Conservation (phyloP, 257 asterid species). For the Solanum pinnatisectum region DNA sequence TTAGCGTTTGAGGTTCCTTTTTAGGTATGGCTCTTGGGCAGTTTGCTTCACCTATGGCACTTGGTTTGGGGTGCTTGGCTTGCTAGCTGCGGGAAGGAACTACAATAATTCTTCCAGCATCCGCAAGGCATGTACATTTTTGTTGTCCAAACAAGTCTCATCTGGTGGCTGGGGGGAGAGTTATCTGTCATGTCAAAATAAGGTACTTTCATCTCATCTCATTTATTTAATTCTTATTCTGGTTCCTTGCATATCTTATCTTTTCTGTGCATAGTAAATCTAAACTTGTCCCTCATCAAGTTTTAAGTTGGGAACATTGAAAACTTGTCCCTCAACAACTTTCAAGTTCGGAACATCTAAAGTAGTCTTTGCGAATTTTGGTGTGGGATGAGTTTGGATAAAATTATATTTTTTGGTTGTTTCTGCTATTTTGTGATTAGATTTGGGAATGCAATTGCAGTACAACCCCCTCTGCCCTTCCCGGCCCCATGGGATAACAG, state of each 20-base stretch:
- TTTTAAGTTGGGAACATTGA: background rate
- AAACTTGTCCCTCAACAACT: background rate
- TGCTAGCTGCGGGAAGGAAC: conserved; percentile 75
- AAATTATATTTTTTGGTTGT: background rate
- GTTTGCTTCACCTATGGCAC: conserved; percentile 90
- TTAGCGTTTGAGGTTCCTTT: background rate
- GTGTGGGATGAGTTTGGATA: background rate
- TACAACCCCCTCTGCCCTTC: background rate
- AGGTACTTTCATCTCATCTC: conserved; percentile 33
- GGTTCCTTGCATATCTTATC: background rate
- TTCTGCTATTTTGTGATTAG: background rate
- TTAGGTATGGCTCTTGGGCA: conserved; percentile 98
- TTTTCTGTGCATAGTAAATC: background rate
- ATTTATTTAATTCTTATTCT: background rate
- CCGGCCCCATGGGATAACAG: background rate
- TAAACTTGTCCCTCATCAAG: background rate
- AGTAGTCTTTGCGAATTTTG: background rate
- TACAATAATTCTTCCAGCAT: conserved; percentile 47
- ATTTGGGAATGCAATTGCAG: background rate
- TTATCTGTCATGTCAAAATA: conserved; percentile 86
- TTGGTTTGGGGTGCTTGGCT: conserved; percentile 90
- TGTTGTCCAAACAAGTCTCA: conserved; percentile 80
- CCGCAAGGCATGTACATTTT: conserved; percentile 81
- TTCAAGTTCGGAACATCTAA: background rate
- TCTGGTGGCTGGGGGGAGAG: conserved; percentile 99